Conservation (phyloP, 495 filamentous ascomycete species). For the Tuber umbilicatum region DNA sequence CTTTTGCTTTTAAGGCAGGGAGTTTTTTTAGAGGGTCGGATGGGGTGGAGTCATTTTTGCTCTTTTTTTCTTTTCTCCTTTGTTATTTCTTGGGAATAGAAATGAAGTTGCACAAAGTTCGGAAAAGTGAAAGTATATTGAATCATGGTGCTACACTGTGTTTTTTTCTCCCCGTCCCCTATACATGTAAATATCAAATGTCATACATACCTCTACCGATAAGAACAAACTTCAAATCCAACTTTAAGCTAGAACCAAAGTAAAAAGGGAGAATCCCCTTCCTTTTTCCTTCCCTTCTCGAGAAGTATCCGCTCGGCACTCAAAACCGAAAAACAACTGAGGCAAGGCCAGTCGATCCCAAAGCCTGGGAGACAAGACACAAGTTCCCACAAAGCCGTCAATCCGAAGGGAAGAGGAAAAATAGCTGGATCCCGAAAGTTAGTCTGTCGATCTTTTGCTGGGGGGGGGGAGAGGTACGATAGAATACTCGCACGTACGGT, state of each 20-base stretch:
- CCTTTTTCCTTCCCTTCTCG: background rate
- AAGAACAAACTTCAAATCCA: background rate
- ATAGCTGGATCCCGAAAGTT: background rate
- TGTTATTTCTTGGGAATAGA: background rate
- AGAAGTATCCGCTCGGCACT: background rate
- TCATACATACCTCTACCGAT: background rate
- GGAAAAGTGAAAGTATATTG: background rate
- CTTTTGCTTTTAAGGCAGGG: background rate
- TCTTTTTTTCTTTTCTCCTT: conserved; percentile 13
- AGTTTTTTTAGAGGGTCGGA: background rate
- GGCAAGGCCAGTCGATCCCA: background rate
- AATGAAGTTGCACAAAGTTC: background rate
- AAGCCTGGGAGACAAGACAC: background rate
- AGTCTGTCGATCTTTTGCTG: background rate
- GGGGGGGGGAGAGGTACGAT: background rate
- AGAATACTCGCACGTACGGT: background rate
- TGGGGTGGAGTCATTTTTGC: conserved; percentile 13
- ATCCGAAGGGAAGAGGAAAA: background rate
- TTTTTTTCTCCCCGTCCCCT: background rate
- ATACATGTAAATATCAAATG: background rate
- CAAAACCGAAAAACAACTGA: background rate
- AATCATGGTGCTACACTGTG: background rate
- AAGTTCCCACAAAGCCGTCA: background rate
- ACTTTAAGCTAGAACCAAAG: background rate
- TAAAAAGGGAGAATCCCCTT: background rate